Evolutionary conservation across 345 rosid genomes (phyloP).

Genomic region (Citrus unshiu): DNA sequence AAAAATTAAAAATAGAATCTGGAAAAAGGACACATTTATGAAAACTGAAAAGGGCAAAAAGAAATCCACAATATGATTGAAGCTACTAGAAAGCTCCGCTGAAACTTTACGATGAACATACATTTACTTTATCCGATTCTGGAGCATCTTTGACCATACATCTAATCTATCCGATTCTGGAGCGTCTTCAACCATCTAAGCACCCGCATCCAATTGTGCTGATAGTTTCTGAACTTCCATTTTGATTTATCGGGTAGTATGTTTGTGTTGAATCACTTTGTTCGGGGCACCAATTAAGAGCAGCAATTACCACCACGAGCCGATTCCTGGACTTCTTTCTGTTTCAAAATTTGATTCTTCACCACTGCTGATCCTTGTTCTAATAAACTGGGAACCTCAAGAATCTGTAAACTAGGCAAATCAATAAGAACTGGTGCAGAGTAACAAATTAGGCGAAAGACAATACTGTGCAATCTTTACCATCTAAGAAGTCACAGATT

Average conservation of each 20-base stretch:
- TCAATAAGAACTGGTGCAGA: constrained; percentile 1
- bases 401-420: constrained; percentile 37
- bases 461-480: neutral
- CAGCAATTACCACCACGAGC: constrained; percentile 49
- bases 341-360: constrained; percentile 46
- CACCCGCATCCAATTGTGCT: neutral
- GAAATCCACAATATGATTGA: neutral
- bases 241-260: neutral
- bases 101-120: neutral
- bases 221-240: constrained; percentile 5
- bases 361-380: constrained; percentile 70
- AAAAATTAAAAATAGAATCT: neutral
- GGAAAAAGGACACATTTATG: neutral
- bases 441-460: neutral
- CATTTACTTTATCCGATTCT: neutral
- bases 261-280: neutral
- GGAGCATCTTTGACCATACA: too few species aligned
- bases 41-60: neutral
- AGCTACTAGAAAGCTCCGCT: neutral
- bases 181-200: neutral
- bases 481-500: neutral
- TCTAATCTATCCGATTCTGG: neutral
- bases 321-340: constrained; percentile 33
- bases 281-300: constrained; percentile 16
- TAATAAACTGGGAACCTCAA: constrained; percentile 69